Base-by-base conservation (phyloP, 345 rosid species). In the Citrus medica region DNA sequence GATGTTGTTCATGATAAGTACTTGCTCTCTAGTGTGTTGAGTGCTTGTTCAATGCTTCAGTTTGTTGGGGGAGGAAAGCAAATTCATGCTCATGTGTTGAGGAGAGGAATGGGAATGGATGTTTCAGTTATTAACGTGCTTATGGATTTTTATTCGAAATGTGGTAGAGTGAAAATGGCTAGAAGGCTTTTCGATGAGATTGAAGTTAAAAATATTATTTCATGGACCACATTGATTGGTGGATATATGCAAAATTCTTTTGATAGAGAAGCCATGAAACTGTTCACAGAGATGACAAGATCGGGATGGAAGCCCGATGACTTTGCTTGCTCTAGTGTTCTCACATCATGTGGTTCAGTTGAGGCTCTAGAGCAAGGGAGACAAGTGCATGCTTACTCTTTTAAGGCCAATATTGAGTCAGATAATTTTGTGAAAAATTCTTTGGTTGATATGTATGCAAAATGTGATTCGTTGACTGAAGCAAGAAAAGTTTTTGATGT, bases 381-480 rank as follows among this genome's bases (percentile, higher is more conserved):
- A 76, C 90, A 90, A 81, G 87, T 92, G 80, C 97, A 92, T 79
- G 89, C 89, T 78, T 92, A 87, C 78, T 71, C 80, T 30, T 78
- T 91, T 83, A 92, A 92, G 89, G 82, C 80, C 58, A 78, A 87
- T 78, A 85, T 91, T 73, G 93, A 88, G 69, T 61, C 9, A 53
- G 97, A 91, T 76, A 79, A 73, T 81, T 91, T 85, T 69, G 86
- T 94, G 64, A 78, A 71, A 82, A 92, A 90, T 83, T 89, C 90
- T 79, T 80, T 91, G 81, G 85, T 92, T 56, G 97, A 87, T 82
- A 92, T 92, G 95, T 92, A 94, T 78, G 86, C 91, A 16, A 92
- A 94, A 81, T 94, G 90, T 73, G 77, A 71, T 76, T 84, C 80
- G 74, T 81, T 91, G 82, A 74, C 37, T 13, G 88, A 90, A 79